Conservation (phyloP, 306 rosid genomes). For the Pterocarpus santalinus region DNA sequence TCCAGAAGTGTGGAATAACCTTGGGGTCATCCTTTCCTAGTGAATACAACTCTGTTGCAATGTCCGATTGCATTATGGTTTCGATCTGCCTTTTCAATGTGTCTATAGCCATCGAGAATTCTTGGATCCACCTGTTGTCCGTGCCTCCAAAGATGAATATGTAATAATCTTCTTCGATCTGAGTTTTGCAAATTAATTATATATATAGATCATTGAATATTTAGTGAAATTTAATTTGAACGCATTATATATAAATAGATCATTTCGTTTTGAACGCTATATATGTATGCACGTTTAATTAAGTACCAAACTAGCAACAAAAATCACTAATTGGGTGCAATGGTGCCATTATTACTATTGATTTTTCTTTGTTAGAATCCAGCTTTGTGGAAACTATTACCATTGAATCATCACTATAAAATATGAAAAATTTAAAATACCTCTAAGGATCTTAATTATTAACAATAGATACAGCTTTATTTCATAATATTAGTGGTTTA, state of each 20-base stretch:
- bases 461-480: too few species aligned
- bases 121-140: neutral
- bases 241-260: neutral
- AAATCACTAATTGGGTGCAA: neutral
- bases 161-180: slow-evolving; percentile 41
- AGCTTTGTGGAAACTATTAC: too few species aligned
- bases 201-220: too few species aligned
- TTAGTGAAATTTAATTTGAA: too few species aligned
- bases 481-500: too few species aligned
- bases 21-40: slow-evolving; percentile 32
- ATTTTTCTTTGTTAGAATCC: too few species aligned
- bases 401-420: too few species aligned
- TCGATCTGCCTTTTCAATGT: slow-evolving; percentile 15
- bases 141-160: slow-evolving; percentile 46
- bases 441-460: too few species aligned
- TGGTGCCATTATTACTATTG: too few species aligned
- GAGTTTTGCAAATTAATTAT: neutral
- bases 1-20: neutral
- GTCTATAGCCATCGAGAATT: neutral
- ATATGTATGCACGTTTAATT: too few species aligned
- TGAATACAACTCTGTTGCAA: slow-evolving; percentile 28
- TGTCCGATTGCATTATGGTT: neutral
- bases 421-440: too few species aligned
- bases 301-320: neutral
- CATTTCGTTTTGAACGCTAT: neutral